A percentile compares a stretch with the other conserved stretches of the same genome.
Evolutionary conservation across 176 grass and related monocot genomes (phyloP).

Genomic region (Paspalum notatum): DNA sequence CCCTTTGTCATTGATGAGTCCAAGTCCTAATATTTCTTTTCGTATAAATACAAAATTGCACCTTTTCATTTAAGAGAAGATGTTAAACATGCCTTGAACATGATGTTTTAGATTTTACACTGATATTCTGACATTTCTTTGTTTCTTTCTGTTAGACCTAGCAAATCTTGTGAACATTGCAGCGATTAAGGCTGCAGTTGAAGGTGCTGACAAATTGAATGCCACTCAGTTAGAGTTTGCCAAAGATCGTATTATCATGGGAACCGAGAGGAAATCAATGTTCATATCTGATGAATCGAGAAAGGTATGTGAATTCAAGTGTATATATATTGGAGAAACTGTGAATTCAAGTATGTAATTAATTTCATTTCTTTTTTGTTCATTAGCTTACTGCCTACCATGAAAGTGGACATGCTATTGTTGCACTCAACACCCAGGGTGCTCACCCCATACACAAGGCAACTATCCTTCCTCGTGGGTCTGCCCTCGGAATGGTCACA

Average conservation of each 20-base stretch:
- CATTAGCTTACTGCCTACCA: slow-evolving; percentile 94
- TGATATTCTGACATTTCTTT: slow-evolving; percentile 26
- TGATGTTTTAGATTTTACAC: slow-evolving; percentile 19
- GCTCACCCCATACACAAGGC: slow-evolving; percentile 97
- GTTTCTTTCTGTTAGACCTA: slow-evolving; percentile 67
- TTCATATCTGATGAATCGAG: slow-evolving; percentile 93
- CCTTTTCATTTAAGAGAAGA: not conserved
- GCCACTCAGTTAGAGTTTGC: slow-evolving; percentile 86
- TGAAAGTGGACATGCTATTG: slow-evolving; percentile 99
- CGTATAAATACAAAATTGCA: not conserved
- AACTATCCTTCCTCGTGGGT: slow-evolving; percentile 94
- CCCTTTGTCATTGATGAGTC: not conserved
- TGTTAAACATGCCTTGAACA: not conserved
- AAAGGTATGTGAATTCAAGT: slow-evolving; percentile 76
- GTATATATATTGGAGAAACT: slow-evolving; percentile 27
- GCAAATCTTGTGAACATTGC: slow-evolving; percentile 98
- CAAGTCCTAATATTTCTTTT: not conserved
- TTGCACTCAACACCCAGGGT: slow-evolving; percentile 90
- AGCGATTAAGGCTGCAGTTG: slow-evolving; percentile 97
- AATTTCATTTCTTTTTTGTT: slow-evolving; percentile 35
- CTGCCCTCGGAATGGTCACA: slow-evolving; percentile 97
- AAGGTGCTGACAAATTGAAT: slow-evolving; percentile 82
- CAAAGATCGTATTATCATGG: slow-evolving; percentile 98
- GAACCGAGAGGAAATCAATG: slow-evolving; percentile 96
- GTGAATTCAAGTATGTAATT: slow-evolving; percentile 12